phyloP scores from a whole-genome alignment of 2,329 filamentous ascomycete species.

The Leptographium galeiforme region DNA sequence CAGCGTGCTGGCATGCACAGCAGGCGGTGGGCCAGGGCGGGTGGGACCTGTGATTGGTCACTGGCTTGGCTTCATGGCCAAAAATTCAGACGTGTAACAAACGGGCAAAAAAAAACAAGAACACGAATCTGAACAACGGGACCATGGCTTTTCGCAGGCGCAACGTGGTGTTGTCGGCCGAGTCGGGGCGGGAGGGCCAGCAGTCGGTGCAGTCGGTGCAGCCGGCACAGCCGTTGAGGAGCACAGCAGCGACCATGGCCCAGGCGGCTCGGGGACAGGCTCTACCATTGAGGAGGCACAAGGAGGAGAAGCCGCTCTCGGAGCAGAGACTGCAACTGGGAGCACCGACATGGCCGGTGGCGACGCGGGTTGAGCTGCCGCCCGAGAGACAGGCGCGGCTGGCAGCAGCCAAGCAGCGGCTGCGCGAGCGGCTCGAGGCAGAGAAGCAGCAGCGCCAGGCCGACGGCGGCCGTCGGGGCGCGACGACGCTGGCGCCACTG shows the following conservation, averaged over 20 bases:
- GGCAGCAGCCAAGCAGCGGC: conserved; percentile 6
- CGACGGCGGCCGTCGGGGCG: neutral
- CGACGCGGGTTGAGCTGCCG: neutral
- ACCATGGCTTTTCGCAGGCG: conserved; percentile 45
- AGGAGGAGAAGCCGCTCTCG: no score
- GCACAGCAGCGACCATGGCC: no score
- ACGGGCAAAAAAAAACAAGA: neutral
- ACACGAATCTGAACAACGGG: neutral
- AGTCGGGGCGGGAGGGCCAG: conserved; percentile 8
- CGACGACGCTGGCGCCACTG: conserved; percentile 13
- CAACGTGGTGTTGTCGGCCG: conserved; percentile 36
- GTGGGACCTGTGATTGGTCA: no score
- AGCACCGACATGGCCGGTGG: conserved; percentile 10
- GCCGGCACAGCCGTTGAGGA: no score
- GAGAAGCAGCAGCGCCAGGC: neutral
- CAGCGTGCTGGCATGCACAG: no score
- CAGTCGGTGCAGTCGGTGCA: neutral
- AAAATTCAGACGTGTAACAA: no score
- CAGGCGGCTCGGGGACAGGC: neutral
- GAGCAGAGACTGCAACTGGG: no score
- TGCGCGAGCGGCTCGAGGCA: conserved; percentile 2
- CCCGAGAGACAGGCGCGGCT: neutral
- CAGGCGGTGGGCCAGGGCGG: no score
- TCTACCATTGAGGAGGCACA: no score
- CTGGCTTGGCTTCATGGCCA: no score